phyloP scores from a whole-genome alignment of 2,329 filamentous ascomycete genomes.

The Cadophora sp. region DNA sequence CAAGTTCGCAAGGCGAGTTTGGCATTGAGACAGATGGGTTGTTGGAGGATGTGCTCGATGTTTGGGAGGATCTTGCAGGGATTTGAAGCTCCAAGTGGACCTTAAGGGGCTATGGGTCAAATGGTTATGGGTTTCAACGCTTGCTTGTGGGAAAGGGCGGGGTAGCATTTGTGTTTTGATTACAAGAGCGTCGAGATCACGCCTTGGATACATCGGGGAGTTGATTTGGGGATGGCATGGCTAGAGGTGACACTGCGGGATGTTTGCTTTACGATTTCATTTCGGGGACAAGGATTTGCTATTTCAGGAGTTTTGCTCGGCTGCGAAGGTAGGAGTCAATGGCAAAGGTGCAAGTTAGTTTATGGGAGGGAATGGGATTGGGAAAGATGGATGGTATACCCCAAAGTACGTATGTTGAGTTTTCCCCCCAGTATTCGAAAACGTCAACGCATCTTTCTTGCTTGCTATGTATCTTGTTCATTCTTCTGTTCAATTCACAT shows the following conservation, averaged over 20 bases:
- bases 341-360: not conserved
- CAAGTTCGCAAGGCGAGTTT: slow-evolving; percentile 36
- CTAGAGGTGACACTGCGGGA: not conserved
- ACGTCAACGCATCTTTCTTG: not conserved
- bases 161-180: not conserved
- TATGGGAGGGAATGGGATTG: not conserved
- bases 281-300: too few relatives aligned
- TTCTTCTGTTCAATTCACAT: not conserved
- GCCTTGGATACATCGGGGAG: too few relatives aligned
- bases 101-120: not conserved
- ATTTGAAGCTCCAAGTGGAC: slow-evolving; percentile 31
- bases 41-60: slow-evolving; percentile 41
- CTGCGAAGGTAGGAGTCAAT: not conserved
- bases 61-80: slow-evolving; percentile 42
- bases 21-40: slow-evolving; percentile 39
- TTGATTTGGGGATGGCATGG: not conserved
- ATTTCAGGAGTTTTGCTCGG: not conserved
- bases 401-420: not conserved
- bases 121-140: not conserved
- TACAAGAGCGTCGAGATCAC: too few relatives aligned
- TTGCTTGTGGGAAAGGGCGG: not conserved
- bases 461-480: not conserved
- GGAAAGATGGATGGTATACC: not conserved
- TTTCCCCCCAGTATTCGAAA: not conserved
- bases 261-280: not conserved